Base-by-base conservation (phyloP, 352 stramenopile species). In the Elongisporangium prolatum region DNA sequence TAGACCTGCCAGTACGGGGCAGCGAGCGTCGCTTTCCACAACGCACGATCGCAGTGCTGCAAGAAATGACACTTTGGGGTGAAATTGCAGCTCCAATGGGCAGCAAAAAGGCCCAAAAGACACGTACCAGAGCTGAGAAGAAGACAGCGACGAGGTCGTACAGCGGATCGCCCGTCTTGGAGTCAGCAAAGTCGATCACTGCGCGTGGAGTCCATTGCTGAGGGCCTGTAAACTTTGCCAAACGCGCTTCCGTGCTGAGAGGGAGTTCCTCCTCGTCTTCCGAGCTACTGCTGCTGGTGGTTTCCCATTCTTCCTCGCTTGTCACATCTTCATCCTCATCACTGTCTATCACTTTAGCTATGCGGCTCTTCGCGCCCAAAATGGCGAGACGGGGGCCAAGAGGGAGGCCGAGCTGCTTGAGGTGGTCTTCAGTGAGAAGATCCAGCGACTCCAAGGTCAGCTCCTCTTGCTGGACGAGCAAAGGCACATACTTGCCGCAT, bases 151-250 rank as follows among this genome's bases (percentile, higher is more conserved):
- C 74, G 21, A 96, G 69, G 53, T 96, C 88, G 61, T 91, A 96
- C 14, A 96, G 53, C 52, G 86, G 84, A 63, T 96, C 88, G 21
- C 86, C 88, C 0, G 75, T 89, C 77, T 94, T 94, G 60, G 79
- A 70, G 61, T 96, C 88, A 0, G 86, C 88, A 61, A 95, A 95
- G 57, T 96, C 88, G 59, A 96, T 93, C 57, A 96, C 80, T 9
- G 76, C 77, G 11, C 61, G 71, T 7, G 86, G 83, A 53, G 65
- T 56, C 86, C 86, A 95, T 57, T 80, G 59, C 25, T 70, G 54
- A 0, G 61, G 48, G 14, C 83, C 86, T 21, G 77, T 22, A 50
- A 88, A 91, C 25, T 71, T 71, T 34, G 63, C 61, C 18, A 72
- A 50, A 7, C 56, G 60, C 13, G 52, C 49, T 13, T 59, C 50